Evolutionary conservation across 2,329 filamentous ascomycete genomes (phyloP).

Genomic region (Penicillium sp.): DNA sequence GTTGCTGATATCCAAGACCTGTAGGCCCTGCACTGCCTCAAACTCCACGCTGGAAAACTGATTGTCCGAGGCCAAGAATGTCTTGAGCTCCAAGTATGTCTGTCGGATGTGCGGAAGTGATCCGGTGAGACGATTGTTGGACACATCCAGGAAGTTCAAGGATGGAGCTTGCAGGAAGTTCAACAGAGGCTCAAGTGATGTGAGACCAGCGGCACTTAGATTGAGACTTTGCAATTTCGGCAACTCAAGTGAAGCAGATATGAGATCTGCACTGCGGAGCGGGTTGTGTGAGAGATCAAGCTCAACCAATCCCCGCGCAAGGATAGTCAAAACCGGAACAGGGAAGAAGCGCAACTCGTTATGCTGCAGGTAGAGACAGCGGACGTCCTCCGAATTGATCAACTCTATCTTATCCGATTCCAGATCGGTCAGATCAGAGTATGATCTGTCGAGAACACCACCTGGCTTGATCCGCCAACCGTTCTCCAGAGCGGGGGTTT

Average conservation of each 20-base stretch:
- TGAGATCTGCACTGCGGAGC: slow-evolving; percentile 64
- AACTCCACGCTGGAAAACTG: slow-evolving; percentile 72
- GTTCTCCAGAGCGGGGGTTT: slow-evolving; percentile 41
- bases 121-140: slow-evolving; percentile 74
- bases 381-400: slow-evolving; percentile 52
- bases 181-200: slow-evolving; percentile 67
- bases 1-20: slow-evolving; percentile 75
- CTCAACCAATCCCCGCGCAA: slow-evolving; percentile 69
- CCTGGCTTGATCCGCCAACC: slow-evolving; percentile 43
- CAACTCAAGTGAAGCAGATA: slow-evolving; percentile 68
- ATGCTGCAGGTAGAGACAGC: slow-evolving; percentile 69
- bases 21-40: slow-evolving; percentile 72
- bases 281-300: slow-evolving; percentile 78
- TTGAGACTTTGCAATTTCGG: slow-evolving; percentile 77
- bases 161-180: slow-evolving; percentile 70
- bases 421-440: slow-evolving; percentile 62
- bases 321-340: slow-evolving; percentile 65
- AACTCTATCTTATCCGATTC: slow-evolving; percentile 50
- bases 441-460: slow-evolving; percentile 67
- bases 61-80: slow-evolving; percentile 78
- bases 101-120: slow-evolving; percentile 66
- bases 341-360: slow-evolving; percentile 76
- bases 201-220: slow-evolving; percentile 72
- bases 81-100: slow-evolving; percentile 69
- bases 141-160: slow-evolving; percentile 77